Evolutionary conservation across 768 basidiomycete genomes (phyloP).

Genomic region (Pleurotus djamor): DNA sequence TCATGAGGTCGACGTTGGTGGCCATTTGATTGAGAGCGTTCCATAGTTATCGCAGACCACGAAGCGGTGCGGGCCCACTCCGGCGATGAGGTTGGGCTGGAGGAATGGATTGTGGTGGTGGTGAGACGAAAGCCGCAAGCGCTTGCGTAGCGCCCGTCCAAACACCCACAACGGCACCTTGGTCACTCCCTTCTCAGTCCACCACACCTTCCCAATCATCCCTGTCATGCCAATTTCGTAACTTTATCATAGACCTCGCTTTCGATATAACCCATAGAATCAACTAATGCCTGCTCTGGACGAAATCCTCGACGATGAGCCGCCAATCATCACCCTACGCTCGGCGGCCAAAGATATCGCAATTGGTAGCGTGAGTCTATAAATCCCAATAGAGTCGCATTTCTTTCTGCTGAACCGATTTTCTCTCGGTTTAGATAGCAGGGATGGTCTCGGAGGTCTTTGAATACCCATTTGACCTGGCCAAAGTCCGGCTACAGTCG

Average conservation of each 20-base stretch:
- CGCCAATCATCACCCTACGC: slow-evolving; percentile 15
- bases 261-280: not conserved
- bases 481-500: slow-evolving; percentile 91
- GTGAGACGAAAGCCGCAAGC: no score
- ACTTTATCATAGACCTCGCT: not conserved
- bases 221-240: not conserved
- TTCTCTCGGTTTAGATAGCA: slow-evolving; percentile 55
- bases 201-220: no score
- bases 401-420: not conserved
- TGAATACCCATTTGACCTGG: slow-evolving; percentile 94
- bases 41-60: no score
- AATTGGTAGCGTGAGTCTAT: slow-evolving; percentile 52
- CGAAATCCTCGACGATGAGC: slow-evolving; percentile 11
- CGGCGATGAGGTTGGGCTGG: no score
- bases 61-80: no score
- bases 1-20: no score
- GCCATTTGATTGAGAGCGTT: no score
- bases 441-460: slow-evolving; percentile 83
- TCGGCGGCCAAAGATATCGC: slow-evolving; percentile 45
- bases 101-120: no score
- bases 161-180: not conserved
- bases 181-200: not conserved
- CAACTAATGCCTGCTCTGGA: slow-evolving; percentile 8
- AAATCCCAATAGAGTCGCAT: not conserved
- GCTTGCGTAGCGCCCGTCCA: no score